These are phyloP conservation scores for Skeletonema grethae DNA, from an alignment of 108 stramenopile species.

Conservation along the genomic window DNA sequence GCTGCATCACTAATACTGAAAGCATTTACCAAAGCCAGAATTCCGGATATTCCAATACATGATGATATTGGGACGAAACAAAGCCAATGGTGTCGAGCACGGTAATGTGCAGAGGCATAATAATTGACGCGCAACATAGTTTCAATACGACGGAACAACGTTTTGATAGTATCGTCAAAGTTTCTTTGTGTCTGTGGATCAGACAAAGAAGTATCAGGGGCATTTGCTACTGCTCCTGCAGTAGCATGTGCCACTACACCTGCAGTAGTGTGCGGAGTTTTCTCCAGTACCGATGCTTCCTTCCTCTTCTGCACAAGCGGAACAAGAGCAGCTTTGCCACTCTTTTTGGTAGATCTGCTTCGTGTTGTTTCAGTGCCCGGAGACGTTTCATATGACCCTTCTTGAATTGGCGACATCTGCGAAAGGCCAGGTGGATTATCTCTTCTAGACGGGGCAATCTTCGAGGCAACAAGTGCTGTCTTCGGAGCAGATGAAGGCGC, in stretches of 20 bases:
- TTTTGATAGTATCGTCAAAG: slow-evolving; percentile 27
- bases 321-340: not conserved
- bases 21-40: slow-evolving; percentile 35
- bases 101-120: slow-evolving; percentile 32
- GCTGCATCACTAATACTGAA: slow-evolving; percentile 2
- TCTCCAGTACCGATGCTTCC: not conserved
- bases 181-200: slow-evolving; percentile 16
- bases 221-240: not conserved
- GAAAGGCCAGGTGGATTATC: not conserved
- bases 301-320: not conserved
- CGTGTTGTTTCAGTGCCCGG: not conserved
- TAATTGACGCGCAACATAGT: slow-evolving; percentile 34
- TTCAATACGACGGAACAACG: slow-evolving; percentile 24
- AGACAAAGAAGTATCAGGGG: not conserved
- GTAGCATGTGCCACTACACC: not conserved
- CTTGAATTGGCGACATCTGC: not conserved
- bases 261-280: not conserved
- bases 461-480: not conserved
- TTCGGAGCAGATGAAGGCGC: not conserved
- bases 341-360: not conserved
- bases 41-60: slow-evolving; percentile 16
- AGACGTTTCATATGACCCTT: not conserved
- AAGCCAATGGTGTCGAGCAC: slow-evolving; percentile 41
- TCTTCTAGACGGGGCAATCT: not conserved
- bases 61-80: slow-evolving; percentile 40